Conservation (phyloP, 176 grass and related monocot species). For the Saccharum officinarum region DNA sequence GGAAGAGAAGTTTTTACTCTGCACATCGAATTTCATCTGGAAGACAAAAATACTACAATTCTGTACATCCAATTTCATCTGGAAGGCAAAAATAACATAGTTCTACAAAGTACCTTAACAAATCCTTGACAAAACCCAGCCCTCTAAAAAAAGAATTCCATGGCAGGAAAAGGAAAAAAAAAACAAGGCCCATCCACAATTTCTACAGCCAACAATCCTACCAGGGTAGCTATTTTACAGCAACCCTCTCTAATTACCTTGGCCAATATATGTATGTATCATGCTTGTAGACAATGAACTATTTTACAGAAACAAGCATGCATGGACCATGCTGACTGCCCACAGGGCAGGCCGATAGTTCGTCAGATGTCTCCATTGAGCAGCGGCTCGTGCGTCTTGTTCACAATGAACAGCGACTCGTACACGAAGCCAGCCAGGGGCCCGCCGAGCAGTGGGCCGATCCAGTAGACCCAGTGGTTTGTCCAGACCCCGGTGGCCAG, state of each 20-base stretch:
- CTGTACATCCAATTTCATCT: not conserved
- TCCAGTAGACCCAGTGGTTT: conserved; percentile 93
- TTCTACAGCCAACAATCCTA: not conserved
- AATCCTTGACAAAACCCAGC: not conserved
- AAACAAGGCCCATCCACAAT: not conserved
- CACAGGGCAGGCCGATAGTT: not conserved
- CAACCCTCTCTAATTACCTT: not conserved
- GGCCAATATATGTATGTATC: not conserved
- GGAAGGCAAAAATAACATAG: not conserved
- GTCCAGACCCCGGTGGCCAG: conserved; percentile 73
- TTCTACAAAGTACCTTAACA: not conserved
- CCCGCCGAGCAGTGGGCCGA: conserved; percentile 74
- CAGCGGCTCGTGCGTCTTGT: conserved; percentile 55
- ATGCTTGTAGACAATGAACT: not conserved
- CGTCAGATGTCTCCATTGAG: conserved; percentile 17
- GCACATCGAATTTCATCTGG: not conserved
- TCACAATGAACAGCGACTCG: conserved; percentile 61
- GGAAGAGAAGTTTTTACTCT: not conserved
- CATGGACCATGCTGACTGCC: not conserved
- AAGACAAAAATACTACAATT: not conserved
- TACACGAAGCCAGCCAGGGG: conserved; percentile 66
- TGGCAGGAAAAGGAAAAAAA: not conserved
- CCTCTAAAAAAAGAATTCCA: not conserved
- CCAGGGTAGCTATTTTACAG: not conserved
- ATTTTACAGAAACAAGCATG: not conserved